Conservation (phyloP, 768 basidiomycete species). For the Mycena rosella region DNA sequence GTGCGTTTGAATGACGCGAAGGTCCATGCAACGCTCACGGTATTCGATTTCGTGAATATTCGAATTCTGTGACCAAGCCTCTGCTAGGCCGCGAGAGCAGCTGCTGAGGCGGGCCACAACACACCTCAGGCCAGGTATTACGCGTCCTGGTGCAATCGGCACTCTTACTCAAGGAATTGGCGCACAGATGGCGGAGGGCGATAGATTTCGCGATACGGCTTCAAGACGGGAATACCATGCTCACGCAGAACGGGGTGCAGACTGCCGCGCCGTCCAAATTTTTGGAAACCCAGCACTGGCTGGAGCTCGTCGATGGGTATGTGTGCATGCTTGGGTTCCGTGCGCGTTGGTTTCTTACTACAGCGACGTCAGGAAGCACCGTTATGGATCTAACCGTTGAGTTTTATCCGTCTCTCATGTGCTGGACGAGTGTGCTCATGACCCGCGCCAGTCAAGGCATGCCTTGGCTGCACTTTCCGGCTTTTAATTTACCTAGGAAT, state of each 20-base stretch:
- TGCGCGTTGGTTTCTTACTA: neutral
- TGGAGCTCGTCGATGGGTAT: slow-evolving; percentile 72
- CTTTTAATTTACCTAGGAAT: neutral
- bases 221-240: slow-evolving; percentile 57
- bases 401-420: slow-evolving; percentile 35
- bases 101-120: slow-evolving; percentile 61
- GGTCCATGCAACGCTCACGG: slow-evolving; percentile 52
- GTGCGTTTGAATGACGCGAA: slow-evolving; percentile 56
- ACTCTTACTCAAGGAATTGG: neutral
- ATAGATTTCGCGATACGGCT: slow-evolving; percentile 56
- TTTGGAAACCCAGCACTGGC: slow-evolving; percentile 73
- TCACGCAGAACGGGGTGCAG: slow-evolving; percentile 46
- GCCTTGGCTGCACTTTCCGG: slow-evolving; percentile 34
- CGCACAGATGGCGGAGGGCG: slow-evolving; percentile 56
- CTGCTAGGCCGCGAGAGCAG: slow-evolving; percentile 53
- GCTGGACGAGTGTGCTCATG: slow-evolving; percentile 1
- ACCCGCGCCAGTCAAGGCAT: slow-evolving; percentile 53
- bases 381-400: slow-evolving; percentile 73
- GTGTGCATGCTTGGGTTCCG: slow-evolving; percentile 37
- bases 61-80: neutral
- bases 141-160: neutral
- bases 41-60: slow-evolving; percentile 25
- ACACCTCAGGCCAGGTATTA: slow-evolving; percentile 52
- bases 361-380: slow-evolving; percentile 59
- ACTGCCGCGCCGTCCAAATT: slow-evolving; percentile 55